These are phyloP conservation scores for Triticum turgidum DNA, from an alignment of 176 grass and related monocot genomes.

Conservation along the genomic window DNA sequence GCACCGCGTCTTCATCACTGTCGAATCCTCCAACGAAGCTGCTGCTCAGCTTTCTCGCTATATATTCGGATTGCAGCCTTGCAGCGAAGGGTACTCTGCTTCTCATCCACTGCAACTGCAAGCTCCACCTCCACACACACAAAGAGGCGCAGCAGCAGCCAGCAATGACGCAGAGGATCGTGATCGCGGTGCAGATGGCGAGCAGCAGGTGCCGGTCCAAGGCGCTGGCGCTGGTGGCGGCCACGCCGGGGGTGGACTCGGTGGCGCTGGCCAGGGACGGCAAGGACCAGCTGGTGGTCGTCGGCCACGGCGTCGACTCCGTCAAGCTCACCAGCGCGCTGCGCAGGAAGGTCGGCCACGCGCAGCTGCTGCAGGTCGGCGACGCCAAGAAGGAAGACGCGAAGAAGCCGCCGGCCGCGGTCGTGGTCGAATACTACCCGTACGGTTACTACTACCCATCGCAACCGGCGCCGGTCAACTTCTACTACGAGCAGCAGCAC, in stretches of 20 bases:
- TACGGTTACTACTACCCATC: background rate
- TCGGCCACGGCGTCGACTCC: conserved; percentile 52
- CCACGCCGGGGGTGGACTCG: conserved; percentile 41
- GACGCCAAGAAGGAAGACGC: background rate
- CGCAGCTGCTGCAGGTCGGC: conserved; percentile 36
- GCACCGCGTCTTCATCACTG: no score
- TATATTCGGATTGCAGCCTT: background rate
- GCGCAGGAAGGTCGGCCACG: conserved; percentile 39
- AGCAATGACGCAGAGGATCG: conserved; percentile 45
- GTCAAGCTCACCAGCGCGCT: conserved; percentile 38
- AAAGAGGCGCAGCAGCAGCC: background rate
- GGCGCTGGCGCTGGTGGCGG: conserved; percentile 57
- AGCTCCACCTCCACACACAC: background rate
- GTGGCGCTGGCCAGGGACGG: conserved; percentile 34
- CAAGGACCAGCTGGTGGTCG: conserved; percentile 45
- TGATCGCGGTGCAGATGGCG: conserved; percentile 50
- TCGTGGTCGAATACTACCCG: background rate
- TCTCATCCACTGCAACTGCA: background rate
- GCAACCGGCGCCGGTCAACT: background rate
- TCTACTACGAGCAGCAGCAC: background rate
- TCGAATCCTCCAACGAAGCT: no score
- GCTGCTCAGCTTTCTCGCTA: no score
- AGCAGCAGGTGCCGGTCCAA: conserved; percentile 53
- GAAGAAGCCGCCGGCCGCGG: background rate
- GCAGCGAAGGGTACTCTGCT: background rate